phyloP scores from a whole-genome alignment of 352 stramenopile species.

The Globisporangium yorkense region DNA sequence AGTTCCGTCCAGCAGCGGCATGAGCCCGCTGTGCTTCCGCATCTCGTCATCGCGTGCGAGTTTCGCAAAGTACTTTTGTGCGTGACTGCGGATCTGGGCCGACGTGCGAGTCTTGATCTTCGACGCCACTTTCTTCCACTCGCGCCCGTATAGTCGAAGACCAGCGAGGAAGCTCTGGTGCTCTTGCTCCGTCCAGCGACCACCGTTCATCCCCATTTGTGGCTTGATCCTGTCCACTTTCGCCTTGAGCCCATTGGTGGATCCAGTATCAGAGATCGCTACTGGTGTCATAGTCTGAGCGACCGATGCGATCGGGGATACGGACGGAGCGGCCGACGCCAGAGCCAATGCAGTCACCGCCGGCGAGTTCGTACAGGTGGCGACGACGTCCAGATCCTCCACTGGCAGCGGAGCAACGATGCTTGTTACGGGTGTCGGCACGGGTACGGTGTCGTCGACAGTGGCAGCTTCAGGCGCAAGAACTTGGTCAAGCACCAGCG shows the following conservation, averaged over 20 bases:
- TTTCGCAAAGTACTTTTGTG: constrained; percentile 87
- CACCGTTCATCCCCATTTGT: constrained; percentile 76
- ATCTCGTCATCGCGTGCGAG: constrained; percentile 73
- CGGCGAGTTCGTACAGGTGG: constrained; percentile 18
- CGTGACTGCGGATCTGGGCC: constrained; percentile 79
- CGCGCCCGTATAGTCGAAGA: constrained; percentile 91
- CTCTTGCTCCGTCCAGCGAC: constrained; percentile 93
- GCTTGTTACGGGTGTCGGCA: constrained; percentile 4
- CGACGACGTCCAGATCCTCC: constrained; percentile 1
- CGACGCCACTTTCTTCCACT: constrained; percentile 96
- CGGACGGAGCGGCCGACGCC: constrained; percentile 15
- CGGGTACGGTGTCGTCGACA: not conserved
- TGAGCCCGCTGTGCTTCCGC: constrained; percentile 35
- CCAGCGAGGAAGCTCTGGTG: constrained; percentile 94
- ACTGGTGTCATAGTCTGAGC: constrained; percentile 12
- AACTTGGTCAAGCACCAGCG: not conserved
- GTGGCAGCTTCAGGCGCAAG: not conserved
- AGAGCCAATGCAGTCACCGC: constrained; percentile 21
- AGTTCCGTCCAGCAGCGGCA: constrained; percentile 6
- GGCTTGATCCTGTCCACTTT: constrained; percentile 43
- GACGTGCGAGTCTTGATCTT: constrained; percentile 88
- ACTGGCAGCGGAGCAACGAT: constrained; percentile 9
- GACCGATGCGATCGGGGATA: constrained; percentile 16
- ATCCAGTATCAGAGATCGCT: not conserved
- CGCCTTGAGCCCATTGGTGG: not conserved